A percentile compares a stretch with the other conserved stretches of the same genome.
Evolutionary conservation across 2,329 filamentous ascomycete species (phyloP).

Genomic region (Aspergillus jensenii): DNA sequence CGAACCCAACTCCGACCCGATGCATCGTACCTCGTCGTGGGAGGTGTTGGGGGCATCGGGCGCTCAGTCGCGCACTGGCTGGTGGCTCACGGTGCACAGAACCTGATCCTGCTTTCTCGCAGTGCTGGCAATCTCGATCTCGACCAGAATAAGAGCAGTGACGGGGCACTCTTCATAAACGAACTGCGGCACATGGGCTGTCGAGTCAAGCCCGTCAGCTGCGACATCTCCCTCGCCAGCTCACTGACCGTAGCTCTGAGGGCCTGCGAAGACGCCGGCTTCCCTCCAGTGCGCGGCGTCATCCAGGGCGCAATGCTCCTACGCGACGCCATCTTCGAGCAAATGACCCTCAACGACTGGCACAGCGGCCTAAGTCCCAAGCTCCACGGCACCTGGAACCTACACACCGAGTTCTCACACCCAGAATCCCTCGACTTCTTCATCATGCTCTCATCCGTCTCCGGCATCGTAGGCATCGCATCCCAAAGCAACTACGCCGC

Average conservation of each 20-base stretch:
- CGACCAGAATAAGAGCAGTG: background rate
- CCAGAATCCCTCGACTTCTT: conserved; percentile 56
- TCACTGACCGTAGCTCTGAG: background rate
- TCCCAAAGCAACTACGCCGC: conserved; percentile 35
- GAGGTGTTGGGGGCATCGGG: conserved; percentile 20
- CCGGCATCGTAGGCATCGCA: conserved; percentile 26
- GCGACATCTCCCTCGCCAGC: background rate
- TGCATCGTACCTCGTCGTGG: conserved; percentile 18
- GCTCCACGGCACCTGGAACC: conserved; percentile 21
- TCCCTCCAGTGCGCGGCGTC: conserved; percentile 14
- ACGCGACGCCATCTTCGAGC: conserved; percentile 15
- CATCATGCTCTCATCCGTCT: conserved; percentile 60
- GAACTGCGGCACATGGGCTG: background rate
- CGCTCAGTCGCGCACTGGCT: conserved; percentile 11
- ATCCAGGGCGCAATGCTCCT: conserved; percentile 23
- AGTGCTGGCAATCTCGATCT: background rate
- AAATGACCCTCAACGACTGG: conserved; percentile 16
- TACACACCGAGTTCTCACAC: conserved; percentile 10
- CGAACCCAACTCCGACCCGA: background rate
- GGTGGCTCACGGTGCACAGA: conserved; percentile 13
- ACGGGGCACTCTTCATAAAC: background rate
- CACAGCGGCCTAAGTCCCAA: conserved; percentile 11
- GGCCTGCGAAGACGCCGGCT: background rate
- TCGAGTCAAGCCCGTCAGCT: background rate
- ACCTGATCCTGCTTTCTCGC: conserved; percentile 9